A percentile compares a stretch with the other conserved stretches of the same genome.
Conservation (phyloP, 2,329 filamentous ascomycete species). For the Aureobasidium vineae region DNA sequence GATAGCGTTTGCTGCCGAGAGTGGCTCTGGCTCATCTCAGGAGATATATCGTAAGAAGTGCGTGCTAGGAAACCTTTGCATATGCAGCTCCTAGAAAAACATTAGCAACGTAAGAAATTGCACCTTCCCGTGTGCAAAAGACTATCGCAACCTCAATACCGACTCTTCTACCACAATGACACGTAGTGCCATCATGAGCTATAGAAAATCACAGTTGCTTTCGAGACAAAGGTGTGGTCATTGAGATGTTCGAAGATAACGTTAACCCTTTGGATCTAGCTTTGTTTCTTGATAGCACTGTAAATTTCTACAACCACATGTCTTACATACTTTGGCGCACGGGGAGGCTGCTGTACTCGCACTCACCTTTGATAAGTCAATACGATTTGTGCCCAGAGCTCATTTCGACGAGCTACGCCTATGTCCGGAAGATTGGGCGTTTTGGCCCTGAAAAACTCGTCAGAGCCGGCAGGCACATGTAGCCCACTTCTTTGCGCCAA, state of each 20-base stretch:
- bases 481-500: constrained; percentile 10
- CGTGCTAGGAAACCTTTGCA: constrained; percentile 17
- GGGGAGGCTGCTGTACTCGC: background rate
- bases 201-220: background rate
- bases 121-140: no score
- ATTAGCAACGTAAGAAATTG: background rate
- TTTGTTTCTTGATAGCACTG: background rate
- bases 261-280: background rate
- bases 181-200: background rate
- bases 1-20: constrained; percentile 7
- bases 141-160: no score
- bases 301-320: background rate
- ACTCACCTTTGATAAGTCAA: constrained; percentile 1
- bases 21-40: constrained; percentile 10
- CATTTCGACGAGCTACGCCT: background rate
- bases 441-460: constrained; percentile 16
- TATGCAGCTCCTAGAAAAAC: background rate
- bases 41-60: constrained; percentile 4
- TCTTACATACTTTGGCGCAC: background rate
- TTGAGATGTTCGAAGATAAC: background rate
- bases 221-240: background rate
- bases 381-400: background rate
- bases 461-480: constrained; percentile 13
- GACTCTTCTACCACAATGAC: no score
- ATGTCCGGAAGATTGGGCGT: constrained; percentile 10